phyloP scores from a whole-genome alignment of 202 grass and related monocot genomes.

The Zizania palustris region DNA sequence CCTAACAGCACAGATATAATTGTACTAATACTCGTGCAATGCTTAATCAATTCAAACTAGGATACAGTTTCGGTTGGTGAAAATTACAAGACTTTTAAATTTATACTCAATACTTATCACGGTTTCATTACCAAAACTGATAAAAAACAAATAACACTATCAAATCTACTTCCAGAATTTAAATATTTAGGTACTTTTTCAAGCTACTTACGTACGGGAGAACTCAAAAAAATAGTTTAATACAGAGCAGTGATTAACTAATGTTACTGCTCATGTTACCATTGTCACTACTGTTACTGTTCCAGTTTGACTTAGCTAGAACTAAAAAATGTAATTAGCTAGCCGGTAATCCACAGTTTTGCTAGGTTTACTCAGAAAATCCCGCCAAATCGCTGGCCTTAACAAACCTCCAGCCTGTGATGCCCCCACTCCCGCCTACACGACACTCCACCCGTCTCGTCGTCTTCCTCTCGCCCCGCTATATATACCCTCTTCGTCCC shows the following conservation, averaged over 20 bases:
- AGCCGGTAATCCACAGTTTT: neutral
- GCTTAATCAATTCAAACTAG: neutral
- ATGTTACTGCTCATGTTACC: no score
- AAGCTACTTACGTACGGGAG: no score
- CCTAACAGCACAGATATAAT: neutral
- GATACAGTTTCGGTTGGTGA: no score
- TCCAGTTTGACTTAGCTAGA: no score
- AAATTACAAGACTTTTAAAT: no score
- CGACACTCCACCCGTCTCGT: constrained; percentile 41
- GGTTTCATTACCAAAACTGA: no score
- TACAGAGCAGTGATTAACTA: neutral
- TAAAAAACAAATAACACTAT: no score
- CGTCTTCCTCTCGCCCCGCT: constrained; percentile 7
- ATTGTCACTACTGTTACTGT: no score
- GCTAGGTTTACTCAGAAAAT: constrained; percentile 13
- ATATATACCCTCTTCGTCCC: constrained; percentile 30
- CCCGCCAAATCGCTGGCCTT: constrained; percentile 22
- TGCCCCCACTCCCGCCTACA: constrained; percentile 47
- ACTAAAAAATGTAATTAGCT: no score
- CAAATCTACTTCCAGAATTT: no score
- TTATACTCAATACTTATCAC: no score
- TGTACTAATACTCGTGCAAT: neutral
- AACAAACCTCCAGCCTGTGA: constrained; percentile 56
- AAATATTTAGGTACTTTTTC: no score
- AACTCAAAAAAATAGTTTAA: neutral